Conservation (phyloP, 2,329 filamentous ascomycete species). For the Aureobasidium mangrovei region DNA sequence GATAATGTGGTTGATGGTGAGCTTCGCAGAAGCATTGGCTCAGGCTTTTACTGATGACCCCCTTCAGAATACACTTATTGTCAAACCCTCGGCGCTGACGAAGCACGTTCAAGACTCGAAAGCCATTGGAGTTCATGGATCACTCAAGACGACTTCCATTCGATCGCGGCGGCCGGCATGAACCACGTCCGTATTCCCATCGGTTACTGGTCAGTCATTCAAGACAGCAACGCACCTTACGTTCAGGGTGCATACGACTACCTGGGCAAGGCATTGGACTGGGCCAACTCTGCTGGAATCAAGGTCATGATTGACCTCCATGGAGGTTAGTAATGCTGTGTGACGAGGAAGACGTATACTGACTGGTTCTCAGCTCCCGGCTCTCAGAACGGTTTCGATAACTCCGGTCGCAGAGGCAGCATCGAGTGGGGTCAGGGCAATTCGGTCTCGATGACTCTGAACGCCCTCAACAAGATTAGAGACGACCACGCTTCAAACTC, state of each 20-base stretch:
- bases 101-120: conserved; percentile 39
- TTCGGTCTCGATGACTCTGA: conserved; percentile 32
- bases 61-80: conserved; percentile 42
- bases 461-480: conserved; percentile 38
- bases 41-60: not conserved
- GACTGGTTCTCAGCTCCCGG: conserved; percentile 38
- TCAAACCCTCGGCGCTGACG: conserved; percentile 40
- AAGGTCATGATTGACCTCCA: conserved; percentile 62
- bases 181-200: conserved; percentile 59
- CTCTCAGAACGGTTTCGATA: conserved; percentile 61
- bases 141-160: conserved; percentile 44
- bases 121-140: conserved; percentile 54
- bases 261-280: conserved; percentile 49
- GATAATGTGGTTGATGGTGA: conserved; percentile 44
- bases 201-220: conserved; percentile 55
- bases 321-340: conserved; percentile 42
- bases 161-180: conserved; percentile 48
- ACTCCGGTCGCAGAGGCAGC: conserved; percentile 46
- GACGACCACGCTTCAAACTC: conserved; percentile 38
- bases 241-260: conserved; percentile 52
- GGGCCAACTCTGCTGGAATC: conserved; percentile 49
- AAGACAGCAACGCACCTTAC: conserved; percentile 47
- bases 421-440: conserved; percentile 40
- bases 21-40: conserved; percentile 19
- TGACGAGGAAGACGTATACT: not conserved